phyloP scores from a whole-genome alignment of 2,329 filamentous ascomycete species.

The Trichoderma koningii region DNA sequence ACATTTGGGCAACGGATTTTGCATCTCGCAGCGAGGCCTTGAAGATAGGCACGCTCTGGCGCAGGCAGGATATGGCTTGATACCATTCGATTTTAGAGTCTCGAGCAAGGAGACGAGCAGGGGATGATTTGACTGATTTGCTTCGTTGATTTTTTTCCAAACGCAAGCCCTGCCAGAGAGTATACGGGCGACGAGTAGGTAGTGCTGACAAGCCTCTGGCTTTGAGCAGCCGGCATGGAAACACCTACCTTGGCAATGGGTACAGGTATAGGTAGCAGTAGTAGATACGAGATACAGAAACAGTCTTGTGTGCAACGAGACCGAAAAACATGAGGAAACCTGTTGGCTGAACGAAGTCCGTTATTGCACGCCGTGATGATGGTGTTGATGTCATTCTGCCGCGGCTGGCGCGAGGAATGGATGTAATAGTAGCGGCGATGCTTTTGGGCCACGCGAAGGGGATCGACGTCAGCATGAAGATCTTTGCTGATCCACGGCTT shows the following conservation, averaged over 20 bases:
- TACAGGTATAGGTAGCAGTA: neutral
- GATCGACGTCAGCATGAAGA: conserved; percentile 19
- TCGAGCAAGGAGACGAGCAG: conserved; percentile 23
- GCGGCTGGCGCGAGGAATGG: conserved; percentile 1
- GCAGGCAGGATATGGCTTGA: conserved; percentile 29
- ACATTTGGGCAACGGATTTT: conserved; percentile 27
- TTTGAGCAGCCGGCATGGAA: neutral
- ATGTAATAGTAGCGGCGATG: too few relatives aligned
- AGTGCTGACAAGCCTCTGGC: conserved; percentile 2
- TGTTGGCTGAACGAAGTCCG: neutral
- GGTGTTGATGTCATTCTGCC: conserved; percentile 6
- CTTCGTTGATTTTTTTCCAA: conserved; percentile 17
- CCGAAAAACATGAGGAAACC: neutral
- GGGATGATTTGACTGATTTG: conserved; percentile 17
- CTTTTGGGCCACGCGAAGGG: neutral
- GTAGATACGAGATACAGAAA: conserved; percentile 13
- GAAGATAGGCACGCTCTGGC: conserved; percentile 27
- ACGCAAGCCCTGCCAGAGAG: conserved; percentile 2
- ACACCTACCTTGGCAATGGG: neutral
- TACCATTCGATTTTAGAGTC: conserved; percentile 29
- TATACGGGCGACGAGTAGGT: neutral
- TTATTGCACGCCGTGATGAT: neutral
- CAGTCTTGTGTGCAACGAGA: conserved; percentile 1
- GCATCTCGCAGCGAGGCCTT: conserved; percentile 28
- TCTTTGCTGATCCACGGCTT: conserved; percentile 20